Evolutionary conservation across 2,329 filamentous ascomycete species (phyloP).

Genomic region (Penicillium crustosum): DNA sequence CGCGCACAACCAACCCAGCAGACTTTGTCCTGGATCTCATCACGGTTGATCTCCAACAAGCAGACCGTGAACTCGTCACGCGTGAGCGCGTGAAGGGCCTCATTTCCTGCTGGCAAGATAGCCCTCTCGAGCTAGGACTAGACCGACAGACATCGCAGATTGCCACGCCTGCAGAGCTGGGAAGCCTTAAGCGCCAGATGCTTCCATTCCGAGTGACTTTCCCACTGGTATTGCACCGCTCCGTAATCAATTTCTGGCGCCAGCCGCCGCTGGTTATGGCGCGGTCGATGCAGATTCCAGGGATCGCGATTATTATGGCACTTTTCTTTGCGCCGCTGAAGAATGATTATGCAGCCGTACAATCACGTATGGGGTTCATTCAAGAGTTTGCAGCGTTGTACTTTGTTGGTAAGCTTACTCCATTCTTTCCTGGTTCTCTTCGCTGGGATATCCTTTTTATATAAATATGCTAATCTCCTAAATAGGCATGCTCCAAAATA

Average conservation of each 20-base stretch:
- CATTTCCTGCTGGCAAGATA: constrained; percentile 55
- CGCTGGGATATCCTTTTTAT: neutral
- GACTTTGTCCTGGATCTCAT: constrained; percentile 77
- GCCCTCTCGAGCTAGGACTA: constrained; percentile 13
- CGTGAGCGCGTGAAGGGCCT: constrained; percentile 62
- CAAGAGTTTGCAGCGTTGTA: constrained; percentile 65
- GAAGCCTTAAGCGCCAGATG: constrained; percentile 63
- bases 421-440: neutral
- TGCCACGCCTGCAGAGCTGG: constrained; percentile 69
- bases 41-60: constrained; percentile 70
- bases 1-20: constrained; percentile 69
- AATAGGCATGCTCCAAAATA: constrained; percentile 73
- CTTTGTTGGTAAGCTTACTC: constrained; percentile 35
- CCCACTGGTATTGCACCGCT: constrained; percentile 66
- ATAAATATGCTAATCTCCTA: neutral
- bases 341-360: constrained; percentile 67
- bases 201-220: constrained; percentile 63
- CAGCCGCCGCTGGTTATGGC: constrained; percentile 65
- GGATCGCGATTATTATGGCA: constrained; percentile 61
- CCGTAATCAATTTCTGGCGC: constrained; percentile 66
- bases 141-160: constrained; percentile 45
- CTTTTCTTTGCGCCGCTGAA: constrained; percentile 71
- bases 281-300: constrained; percentile 66
- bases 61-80: constrained; percentile 61
- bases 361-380: constrained; percentile 71